Base-by-base conservation (phyloP, 148 eudicot species). In the Pouteria glomerata region DNA sequence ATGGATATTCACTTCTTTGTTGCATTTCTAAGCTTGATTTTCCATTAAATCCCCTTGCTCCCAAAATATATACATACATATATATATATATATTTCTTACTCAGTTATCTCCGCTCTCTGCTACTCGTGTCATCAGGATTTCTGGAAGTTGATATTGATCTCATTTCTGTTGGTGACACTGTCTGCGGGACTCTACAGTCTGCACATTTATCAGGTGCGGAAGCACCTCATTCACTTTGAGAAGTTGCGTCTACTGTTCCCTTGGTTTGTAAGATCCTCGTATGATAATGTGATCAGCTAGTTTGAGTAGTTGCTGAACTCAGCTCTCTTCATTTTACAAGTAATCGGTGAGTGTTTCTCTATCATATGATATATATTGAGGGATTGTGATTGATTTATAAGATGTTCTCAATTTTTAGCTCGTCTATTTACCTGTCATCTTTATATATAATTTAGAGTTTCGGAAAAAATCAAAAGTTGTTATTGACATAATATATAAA, bases 211-310 rank as follows among this genome's bases (percentile, higher is more conserved):
- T 76, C 86, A 74, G 13, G 86, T 88, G 0, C 66, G 92, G 58
- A 93, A 93, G 76, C 96, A 90, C 74, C 82, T 93, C 50, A 67
- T 93, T 78, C 96, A 93, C 76, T 78, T 79, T 27, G 96, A 90
- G 67, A 93, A 93, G 86, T 72, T 87, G 33, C 13, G 63, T 37
- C 21, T 30, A n/a, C 44, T 67, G 41, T 19, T 83, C n/a, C 70
- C 65, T 31, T 57, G 74, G 66, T 41, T 59, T 52, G 34, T 67
- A 37, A 68, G 55, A 56, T 8, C 64, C 14, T 67, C 47, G 34
- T 19, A 24, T 16, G 60, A 12, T 71, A 57, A 7, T 19, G 7
- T 31, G n/a, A n/a, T n/a, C n/a, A n/a, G n/a, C n/a, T n/a, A n/a
- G n/a, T n/a, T n/a, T n/a, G n/a, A n/a, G n/a, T n/a, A n/a, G n/a